These are phyloP conservation scores for Wickerhamomyces ciferrii DNA, from an alignment of 805 yeast species.

Conservation along the genomic window DNA sequence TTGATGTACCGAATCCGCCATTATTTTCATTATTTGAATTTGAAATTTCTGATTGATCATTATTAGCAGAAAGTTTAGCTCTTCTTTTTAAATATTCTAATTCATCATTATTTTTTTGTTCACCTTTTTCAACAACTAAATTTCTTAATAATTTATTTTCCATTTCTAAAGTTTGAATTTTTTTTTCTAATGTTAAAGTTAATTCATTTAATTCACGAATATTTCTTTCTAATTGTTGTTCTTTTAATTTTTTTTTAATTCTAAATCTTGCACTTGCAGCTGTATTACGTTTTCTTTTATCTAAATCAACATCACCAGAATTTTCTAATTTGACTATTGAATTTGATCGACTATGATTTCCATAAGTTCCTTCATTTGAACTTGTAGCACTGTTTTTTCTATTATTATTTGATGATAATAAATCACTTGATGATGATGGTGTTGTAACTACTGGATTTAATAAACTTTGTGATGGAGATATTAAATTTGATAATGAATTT, in stretches of 20 bases:
- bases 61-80: conserved; percentile 22
- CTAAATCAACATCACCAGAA: conserved; percentile 39
- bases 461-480: not conserved
- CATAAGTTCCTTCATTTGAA: not conserved
- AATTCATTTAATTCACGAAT: conserved; percentile 68
- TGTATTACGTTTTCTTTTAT: conserved; percentile 82
- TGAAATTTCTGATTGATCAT: not conserved
- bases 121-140: conserved; percentile 77
- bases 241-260: conserved; percentile 85
- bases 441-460: not conserved
- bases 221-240: conserved; percentile 81
- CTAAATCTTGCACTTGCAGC: conserved; percentile 95
- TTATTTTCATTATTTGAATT: not conserved
- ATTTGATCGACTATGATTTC: not conserved
- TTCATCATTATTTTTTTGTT: conserved; percentile 44
- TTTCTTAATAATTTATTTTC: conserved; percentile 84
- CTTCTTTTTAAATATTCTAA: conserved; percentile 46
- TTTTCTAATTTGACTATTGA: conserved; percentile 7
- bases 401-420: not conserved
- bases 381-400: not conserved
- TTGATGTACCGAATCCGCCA: not conserved
- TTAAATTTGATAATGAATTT: not conserved
- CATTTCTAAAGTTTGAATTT: conserved; percentile 83
- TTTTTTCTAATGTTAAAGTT: conserved; percentile 60
- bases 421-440: not conserved